Evolutionary conservation across 2,329 filamentous ascomycete genomes (phyloP).

Genomic region (Xylariaceae sp.): DNA sequence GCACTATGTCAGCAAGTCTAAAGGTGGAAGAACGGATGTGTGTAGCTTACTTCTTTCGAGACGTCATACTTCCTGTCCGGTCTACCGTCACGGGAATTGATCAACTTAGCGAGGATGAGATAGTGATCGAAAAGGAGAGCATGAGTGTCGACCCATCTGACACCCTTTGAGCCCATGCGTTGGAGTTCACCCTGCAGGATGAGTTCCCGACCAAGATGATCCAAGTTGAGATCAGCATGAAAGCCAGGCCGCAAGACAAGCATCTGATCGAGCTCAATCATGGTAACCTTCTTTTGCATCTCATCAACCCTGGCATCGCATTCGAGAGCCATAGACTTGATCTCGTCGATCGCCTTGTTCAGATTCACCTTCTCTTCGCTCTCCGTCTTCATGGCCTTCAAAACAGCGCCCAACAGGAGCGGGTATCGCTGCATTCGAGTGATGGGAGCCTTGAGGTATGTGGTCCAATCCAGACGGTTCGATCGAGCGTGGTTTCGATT

Average conservation of each 20-base stretch:
- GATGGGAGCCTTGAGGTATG: constrained; percentile 88
- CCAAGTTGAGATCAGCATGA: constrained; percentile 83
- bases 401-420: constrained; percentile 75
- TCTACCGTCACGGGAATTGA: constrained; percentile 62
- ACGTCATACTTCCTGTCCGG: constrained; percentile 89
- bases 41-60: constrained; percentile 70
- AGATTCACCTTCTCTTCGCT: constrained; percentile 88
- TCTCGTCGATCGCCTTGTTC: constrained; percentile 80
- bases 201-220: constrained; percentile 88
- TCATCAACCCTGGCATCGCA: constrained; percentile 92
- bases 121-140: constrained; percentile 96
- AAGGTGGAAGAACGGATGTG: not conserved
- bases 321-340: constrained; percentile 82
- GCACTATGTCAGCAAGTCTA: constrained; percentile 19
- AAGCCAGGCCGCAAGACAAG: constrained; percentile 83
- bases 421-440: constrained; percentile 88
- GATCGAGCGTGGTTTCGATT: constrained; percentile 75
- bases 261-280: constrained; percentile 79
- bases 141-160: constrained; percentile 91
- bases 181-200: constrained; percentile 87
- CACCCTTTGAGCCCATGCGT: constrained; percentile 80
- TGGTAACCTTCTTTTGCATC: constrained; percentile 82
- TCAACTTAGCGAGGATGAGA: constrained; percentile 82
- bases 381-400: constrained; percentile 78
- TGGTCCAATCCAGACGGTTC: constrained; percentile 85